Base-by-base conservation (phyloP, 225 moss, liverwort and hornwort species). In the Thuidium tamariscinum region DNA sequence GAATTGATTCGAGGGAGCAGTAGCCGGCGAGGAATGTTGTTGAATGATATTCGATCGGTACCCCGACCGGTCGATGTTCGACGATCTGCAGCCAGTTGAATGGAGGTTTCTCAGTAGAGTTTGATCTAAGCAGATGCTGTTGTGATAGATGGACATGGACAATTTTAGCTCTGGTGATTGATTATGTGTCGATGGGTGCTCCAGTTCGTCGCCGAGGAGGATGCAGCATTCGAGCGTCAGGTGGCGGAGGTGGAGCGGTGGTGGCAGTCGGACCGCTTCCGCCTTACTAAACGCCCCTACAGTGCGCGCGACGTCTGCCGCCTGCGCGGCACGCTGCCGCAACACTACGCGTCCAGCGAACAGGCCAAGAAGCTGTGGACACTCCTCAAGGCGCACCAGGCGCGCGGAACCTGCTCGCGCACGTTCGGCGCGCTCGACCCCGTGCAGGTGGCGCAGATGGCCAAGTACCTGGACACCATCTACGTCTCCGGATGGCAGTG, bases 401-500 rank as follows among this genome's bases (percentile, higher is more conserved):
- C 94, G 21, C 88, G 83, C 62, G 56, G 92, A 81, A 88, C 94
- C 18, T 93, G 92, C 89, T 95, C 95, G 52, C 92, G 95, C 64
- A 95, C 95, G 0, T 95, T 95, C 90, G 95, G 95, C 46, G 93
- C 95, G 20, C 72, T 95, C 32, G 95, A 95, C 73, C 95, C 95
- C 61, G 95, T 95, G 4, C 95, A 95, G 82, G 95, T 95, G 4
- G 90, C 92, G 36, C 95, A 95, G 92, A 95, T 95, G 95, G 95
- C 90, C 48, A 95, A 95, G 89, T 95, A 94, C 91, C 88, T 95
- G 4, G 95, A 95, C 87, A 92, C 95, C 42, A 95, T 95, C 63
- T 95, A 95, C 88, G 95, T 95, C 66, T 95, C 95, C 5, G 95
- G 95, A 9, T 95, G 95, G 95, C 95, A 95, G 95, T 95, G 95